phyloP scores from a whole-genome alignment of 495 filamentous ascomycete genomes.

The Poronia punctata region DNA sequence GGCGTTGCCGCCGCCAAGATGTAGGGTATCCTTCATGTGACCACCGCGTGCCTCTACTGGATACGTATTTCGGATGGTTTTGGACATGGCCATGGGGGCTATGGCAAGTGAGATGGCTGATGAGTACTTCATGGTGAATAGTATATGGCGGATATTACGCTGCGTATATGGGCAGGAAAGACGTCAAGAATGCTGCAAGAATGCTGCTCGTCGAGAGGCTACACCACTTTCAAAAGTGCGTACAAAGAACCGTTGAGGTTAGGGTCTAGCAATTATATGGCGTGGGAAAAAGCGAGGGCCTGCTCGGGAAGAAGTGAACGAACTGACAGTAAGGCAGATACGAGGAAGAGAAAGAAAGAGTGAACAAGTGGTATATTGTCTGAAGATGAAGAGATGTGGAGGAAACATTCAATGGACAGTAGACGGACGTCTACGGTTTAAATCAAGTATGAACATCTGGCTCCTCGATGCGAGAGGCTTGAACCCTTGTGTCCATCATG shows the following conservation, averaged over 20 bases:
- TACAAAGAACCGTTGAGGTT: constrained; percentile 22
- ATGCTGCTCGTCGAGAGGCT: constrained; percentile 9
- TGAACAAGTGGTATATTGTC: constrained; percentile 23
- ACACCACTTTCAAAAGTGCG: constrained; percentile 11
- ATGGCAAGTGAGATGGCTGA: constrained; percentile 38
- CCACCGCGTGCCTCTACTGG: constrained; percentile 21
- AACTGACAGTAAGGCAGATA: constrained; percentile 20
- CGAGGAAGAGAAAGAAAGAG: constrained; percentile 25
- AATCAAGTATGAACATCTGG: constrained; percentile 46
- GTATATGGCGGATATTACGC: constrained; percentile 4
- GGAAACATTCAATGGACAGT: constrained; percentile 28
- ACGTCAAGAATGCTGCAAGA: constrained; percentile 3
- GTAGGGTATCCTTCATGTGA: constrained; percentile 10
- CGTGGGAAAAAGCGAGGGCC: constrained; percentile 44
- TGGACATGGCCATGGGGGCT: constrained; percentile 45
- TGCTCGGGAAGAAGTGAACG: constrained; percentile 45
- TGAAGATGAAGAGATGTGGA: constrained; percentile 30
- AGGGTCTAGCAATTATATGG: constrained; percentile 21
- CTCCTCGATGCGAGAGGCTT: constrained; percentile 13
- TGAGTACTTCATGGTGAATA: constrained; percentile 47
- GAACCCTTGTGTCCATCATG: constrained; percentile 18
- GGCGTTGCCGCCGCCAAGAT: constrained; percentile 6
- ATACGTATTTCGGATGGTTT: constrained; percentile 40
- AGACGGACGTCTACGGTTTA: constrained; percentile 34
- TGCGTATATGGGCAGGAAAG: constrained; percentile 4